Evolutionary conservation across 768 basidiomycete species (phyloP), one percentile per base, ranked within the genome.

Genomic region (Rhodotorula babjevae): DNA sequence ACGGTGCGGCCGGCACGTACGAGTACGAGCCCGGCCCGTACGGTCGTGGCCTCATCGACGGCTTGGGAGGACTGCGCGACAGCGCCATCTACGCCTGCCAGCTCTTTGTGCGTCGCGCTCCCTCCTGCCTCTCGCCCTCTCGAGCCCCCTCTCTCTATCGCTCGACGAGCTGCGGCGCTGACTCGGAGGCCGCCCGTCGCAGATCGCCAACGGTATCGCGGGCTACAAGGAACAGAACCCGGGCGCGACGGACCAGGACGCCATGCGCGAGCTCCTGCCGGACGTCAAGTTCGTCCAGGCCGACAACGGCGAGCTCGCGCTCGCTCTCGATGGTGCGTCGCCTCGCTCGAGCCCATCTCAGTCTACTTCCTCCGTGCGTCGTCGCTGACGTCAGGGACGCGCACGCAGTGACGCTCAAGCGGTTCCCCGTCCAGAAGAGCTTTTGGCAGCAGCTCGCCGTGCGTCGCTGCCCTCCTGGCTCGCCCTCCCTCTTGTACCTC

Each of bases 31-130:
- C 55, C 0, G 76, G 76, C 3, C 72, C 76, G 25, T 68, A 71
- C 52, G 78, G 78, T 1, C 50, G 77, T 15, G 78, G 78, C 9
- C 58, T 79, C 29, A 59, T 79, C 29, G 78, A 79, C 55, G 75
- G 75, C 3, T 55, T 79, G 2, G 78, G 77, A 8, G 76, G 77
- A 0, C 64, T 79, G 33, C 33, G 75, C 10, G 78, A 79, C 57
- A 67, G 77, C 4, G 75, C 77, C 4, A 42, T 75, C 31, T 74
- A 75, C 44, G 77, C 78, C 3, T 65, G 66, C 52, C 77, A 76
- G 69, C 61, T 77, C 15, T 78, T 73, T 57, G 72, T 76, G 44
- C 42, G 71, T 68, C 8, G 14, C n/a, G 36, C 36, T 9, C 9
- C 36, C 5, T 36, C 36, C 36, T 9, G 4, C 36, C 36, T 36